These are phyloP conservation scores for Hydnum rufescens DNA, from an alignment of 768 basidiomycete species.

Conservation along the genomic window DNA sequence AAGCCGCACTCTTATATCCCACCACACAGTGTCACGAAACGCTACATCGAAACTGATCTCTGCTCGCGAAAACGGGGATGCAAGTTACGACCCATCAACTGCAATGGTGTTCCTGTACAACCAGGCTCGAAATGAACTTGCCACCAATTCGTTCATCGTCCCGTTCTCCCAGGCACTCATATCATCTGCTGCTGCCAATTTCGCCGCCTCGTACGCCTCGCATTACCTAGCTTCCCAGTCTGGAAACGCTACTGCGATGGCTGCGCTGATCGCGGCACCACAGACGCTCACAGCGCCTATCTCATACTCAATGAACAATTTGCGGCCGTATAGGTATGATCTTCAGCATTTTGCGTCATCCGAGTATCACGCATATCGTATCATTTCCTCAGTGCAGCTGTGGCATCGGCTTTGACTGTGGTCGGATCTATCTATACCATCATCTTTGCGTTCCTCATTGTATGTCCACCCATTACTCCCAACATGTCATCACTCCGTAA, in stretches of 20 bases:
- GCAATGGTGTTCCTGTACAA: conserved; percentile 6
- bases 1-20: neutral
- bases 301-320: conserved; percentile 20
- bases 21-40: conserved; percentile 1
- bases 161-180: conserved; percentile 19
- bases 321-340: conserved; percentile 21
- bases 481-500: neutral
- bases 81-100: conserved; percentile 4
- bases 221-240: conserved; percentile 11
- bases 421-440: conserved; percentile 23
- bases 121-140: conserved; percentile 26
- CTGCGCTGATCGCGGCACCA: conserved; percentile 22
- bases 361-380: neutral
- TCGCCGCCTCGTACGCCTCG: conserved; percentile 2
- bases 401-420: conserved; percentile 25
- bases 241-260: conserved; percentile 23
- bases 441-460: conserved; percentile 12
- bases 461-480: neutral
- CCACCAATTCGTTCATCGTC: conserved; percentile 22
- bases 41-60: conserved; percentile 6
- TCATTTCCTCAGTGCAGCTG: conserved; percentile 17
- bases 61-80: conserved; percentile 7
- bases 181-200: conserved; percentile 7
- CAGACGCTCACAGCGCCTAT: conserved; percentile 21
- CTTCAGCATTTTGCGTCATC: neutral